Evolutionary conservation across 2,329 filamentous ascomycete species (phyloP), one percentile per base, ranked within the genome.

Genomic region (Ophiostoma sp.): DNA sequence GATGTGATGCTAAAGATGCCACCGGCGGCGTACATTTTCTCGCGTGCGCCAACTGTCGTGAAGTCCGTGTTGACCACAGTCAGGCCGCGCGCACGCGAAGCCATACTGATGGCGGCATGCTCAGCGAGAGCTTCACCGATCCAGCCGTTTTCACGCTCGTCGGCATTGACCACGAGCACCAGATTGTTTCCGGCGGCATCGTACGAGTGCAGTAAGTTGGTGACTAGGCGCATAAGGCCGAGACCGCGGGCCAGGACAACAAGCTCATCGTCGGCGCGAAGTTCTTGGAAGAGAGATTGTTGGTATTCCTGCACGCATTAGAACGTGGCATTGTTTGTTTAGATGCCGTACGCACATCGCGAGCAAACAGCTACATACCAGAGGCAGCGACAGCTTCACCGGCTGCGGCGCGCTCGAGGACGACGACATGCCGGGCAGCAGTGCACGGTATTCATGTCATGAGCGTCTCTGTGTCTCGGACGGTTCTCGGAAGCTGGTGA

Each of bases 1-100:
- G 93, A 97, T 16, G 95, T 99, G 76, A 99, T 91, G 79, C 93
- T 97, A 80, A 97, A 93, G 73, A 98, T 91, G 65, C 95, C 95
- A 12, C 95, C 95, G 69, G 87, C 85, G 2, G 87, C 83, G 78
- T 99, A 99, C 84, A 97, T 90, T 80, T 93, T 96, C 82, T 97
- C 92, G 74, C 95, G 86, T 65, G 89, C 88, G 3, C 87, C 87
- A 18, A 98, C 93, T 73, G 87, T 96, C 77, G 94, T 95, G 77
- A 89, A 87, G 77, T 99, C 95, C 6, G 95, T 98, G 78, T 98
- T 98, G 76, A 99, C 93, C 40, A 97, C 85, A 58, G 89, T 94
- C 72, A 99, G 82, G 1, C 95, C 95, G 71, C 93, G 87, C 65
- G 93, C 92, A 44, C 63, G 63, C n/a, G 63, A 2, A 1, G 63